Base-by-base conservation (phyloP, 257 asterid species). In the Mitragyna speciosa region DNA sequence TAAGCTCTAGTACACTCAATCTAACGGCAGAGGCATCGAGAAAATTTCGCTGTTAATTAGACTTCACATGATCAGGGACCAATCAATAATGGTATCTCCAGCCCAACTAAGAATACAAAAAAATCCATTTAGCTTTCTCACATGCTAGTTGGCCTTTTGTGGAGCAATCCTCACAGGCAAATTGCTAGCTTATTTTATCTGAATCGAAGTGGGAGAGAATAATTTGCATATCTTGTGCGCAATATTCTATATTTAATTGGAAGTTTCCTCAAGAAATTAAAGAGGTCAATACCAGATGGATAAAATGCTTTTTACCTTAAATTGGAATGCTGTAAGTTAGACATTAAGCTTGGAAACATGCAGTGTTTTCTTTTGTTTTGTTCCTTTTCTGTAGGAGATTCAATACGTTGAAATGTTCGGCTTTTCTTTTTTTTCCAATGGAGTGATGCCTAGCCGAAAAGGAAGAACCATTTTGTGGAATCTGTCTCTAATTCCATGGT, bases 41-140 rank as follows among this genome's bases (percentile, higher is more conserved):
- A 28, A 64, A 64, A 28, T 64, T 64, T 64, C 20, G 39, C 41
- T 14, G 41, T 12, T 63, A 64, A 64, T 22, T 43, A 54, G 80
- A 75, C 48, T 67, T 75, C 80, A 80, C 83, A 68, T 80, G 76
- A 80, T 65, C 17, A 33, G 75, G 70, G 73, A 51, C 28, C 76
- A 41, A 81, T 45, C 17, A 59, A 39, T 19, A 41, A 33, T 28
- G n/a, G 14, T 24, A 64, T 49, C 48, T 49, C 69, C 31, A 51
- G 52, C 31, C 72, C 36, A 77, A 26, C 33, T 12, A 61, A 72
- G 70, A 52, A 65, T 16, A 36, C n/a, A 66, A 65, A 36, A n/a
- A 36, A 73, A 54, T 45, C 33, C 56, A 36, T 52, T 16, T 33
- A 64, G 31, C 79, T 82, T 49, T 41, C 10, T 82, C 82, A 56